Evolutionary conservation across 2,329 filamentous ascomycete species (phyloP), one percentile per base, ranked within the genome.

Genomic region (Paecilomyces dactylethromorphus): DNA sequence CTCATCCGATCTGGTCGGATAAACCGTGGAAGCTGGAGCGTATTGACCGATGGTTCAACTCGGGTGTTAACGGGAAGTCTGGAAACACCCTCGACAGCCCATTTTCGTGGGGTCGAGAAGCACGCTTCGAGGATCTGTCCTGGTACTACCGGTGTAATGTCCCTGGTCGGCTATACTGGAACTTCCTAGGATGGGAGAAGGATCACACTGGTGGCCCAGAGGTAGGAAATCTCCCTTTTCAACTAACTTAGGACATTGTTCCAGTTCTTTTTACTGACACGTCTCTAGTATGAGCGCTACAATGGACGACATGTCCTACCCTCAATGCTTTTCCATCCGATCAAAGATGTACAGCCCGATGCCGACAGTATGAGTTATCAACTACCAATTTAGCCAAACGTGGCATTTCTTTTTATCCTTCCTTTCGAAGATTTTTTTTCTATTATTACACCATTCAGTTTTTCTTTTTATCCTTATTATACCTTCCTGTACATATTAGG

Each of bases 1-100:
- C 90, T 11, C 89, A 92, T 72, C 89, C 90, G 1, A 84, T 92
- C 53, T 92, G 87, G 72, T 90, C 91, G 67, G 89, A 93, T 72
- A 84, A 89, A 61, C 83, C 59, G 66, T 22, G 54, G 35, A 45
- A 45, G 35, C 35, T 66, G 1, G 59, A 67, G 13, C 65, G 66
- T 35, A 56, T 69, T 54, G 66, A 70, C n/a, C 63, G 65, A 21
- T 69, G 66, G 24, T 72, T 73, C 62, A 74, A 74, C 54, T 61
- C 66, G 18, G 68, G 71, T 32, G 62, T 70, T 7, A 69, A 70
- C 56, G 69, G 69, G 18, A 67, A 66, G 52, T 59, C 68, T 10
- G 69, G 70, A 21, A 70, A 68, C 50, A 64, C 67, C 29, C 68
- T 65, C 63, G 70, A 71, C 56, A 71, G 68, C 57, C 63, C 68